Evolutionary conservation across 306 rosid species (phyloP), one percentile per base, ranked within the genome.

Genomic region (Cucurbita argyrosperma): DNA sequence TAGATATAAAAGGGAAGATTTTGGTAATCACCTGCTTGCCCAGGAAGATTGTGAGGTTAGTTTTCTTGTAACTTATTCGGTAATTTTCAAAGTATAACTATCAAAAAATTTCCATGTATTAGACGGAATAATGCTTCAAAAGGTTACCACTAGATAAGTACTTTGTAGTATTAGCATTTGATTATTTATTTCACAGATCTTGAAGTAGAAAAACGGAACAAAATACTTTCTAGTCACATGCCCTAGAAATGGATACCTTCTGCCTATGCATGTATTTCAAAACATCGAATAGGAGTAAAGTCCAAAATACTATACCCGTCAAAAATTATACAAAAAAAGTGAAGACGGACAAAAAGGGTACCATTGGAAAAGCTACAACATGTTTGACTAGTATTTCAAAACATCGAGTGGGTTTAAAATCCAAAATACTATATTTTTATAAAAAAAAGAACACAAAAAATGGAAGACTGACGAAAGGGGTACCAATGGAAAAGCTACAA

Each of bases 11-110:
- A 62, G 78, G 65, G 74, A 84, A 66, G 85, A 76, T 40, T 76
- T 68, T 72, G 81, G 79, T 65, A 77, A 78, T 82, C 82, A 61
- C 71, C 53, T 65, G 37, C 82, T 74, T 78, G 68, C 70, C 80
- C 88, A 86, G 78, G 81, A 77, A 75, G 82, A 63, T 64, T 82
- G 84, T 89, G 87, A 89, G 97, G 97, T 91, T 80, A 39, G 71
- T 37, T 39, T 18, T n/a, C 30, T 40, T 58, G 13, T 40, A 64
- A 64, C 15, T 40, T 64, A 38, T n/a, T 64, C 51, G 18, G 50
- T n/a, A 40, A 64, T n/a, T 64, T 16, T 63, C 13, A 1, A 39
- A 62, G 69, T 43, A 43, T 8, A 43, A 8, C 8, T 43, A 43
- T 43, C 1, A 43, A 43, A 43, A 43, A 43, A 8, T 11, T 43